These are phyloP conservation scores for Cryptococcus floricola DNA, from an alignment of 1,284 basidiomycete species.

Conservation along the genomic window DNA sequence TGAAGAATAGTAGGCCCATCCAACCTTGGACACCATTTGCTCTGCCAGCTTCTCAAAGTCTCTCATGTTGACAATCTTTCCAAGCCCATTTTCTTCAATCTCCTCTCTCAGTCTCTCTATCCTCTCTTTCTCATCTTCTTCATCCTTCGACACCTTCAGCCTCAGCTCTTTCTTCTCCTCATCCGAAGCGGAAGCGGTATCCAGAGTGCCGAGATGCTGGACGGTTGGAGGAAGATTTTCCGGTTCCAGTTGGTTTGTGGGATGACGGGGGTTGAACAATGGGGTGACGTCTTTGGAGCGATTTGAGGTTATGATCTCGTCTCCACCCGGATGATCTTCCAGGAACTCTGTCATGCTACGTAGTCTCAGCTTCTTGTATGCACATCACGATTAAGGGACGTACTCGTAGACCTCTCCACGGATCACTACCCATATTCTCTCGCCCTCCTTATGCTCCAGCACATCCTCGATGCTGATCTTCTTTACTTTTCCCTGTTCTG, in stretches of 20 bases:
- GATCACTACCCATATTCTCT: constrained; percentile 45
- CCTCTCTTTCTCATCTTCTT: constrained; percentile 37
- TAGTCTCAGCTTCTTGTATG: too few species aligned
- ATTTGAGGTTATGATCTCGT: constrained; percentile 40
- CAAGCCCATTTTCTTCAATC: constrained; percentile 40
- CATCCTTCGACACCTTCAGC: constrained; percentile 32
- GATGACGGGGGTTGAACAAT: constrained; percentile 45
- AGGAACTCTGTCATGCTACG: constrained; percentile 41
- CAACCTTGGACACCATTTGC: constrained; percentile 65
- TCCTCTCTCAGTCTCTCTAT: constrained; percentile 28
- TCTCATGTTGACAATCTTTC: constrained; percentile 41
- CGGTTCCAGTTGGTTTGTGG: constrained; percentile 38
- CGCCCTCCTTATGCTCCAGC: constrained; percentile 26
- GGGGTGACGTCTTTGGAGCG: constrained; percentile 41
- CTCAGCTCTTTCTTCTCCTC: constrained; percentile 33
- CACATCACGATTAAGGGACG: constrained; percentile 8
- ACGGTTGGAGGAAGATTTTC: constrained; percentile 40
- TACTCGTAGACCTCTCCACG: constrained; percentile 45
- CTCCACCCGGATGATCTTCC: constrained; percentile 44
- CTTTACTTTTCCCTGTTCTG: background rate
- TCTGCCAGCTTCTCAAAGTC: constrained; percentile 52
- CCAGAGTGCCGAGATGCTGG: constrained; percentile 28
- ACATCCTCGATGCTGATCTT: constrained; percentile 28
- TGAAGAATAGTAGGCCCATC: constrained; percentile 74
- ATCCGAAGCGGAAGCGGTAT: constrained; percentile 20